These are phyloP conservation scores for Collybia mongolica DNA, from an alignment of 768 basidiomycete species.

Conservation along the genomic window DNA sequence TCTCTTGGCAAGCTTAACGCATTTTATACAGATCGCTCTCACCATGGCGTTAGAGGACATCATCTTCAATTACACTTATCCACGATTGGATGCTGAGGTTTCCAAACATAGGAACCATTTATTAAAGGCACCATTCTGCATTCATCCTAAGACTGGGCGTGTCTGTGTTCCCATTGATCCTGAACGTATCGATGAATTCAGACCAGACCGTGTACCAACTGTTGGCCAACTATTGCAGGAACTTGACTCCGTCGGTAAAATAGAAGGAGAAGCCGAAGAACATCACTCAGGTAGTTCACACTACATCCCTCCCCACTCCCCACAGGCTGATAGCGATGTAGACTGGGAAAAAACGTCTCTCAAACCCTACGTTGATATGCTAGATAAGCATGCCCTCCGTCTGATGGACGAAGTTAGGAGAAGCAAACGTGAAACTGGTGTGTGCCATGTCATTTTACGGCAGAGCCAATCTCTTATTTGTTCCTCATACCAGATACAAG, in stretches of 20 bases:
- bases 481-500: conserved; percentile 23
- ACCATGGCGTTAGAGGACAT: conserved; percentile 73
- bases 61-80: conserved; percentile 92
- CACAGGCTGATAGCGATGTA: conserved; percentile 15
- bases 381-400: conserved; percentile 68
- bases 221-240: conserved; percentile 81
- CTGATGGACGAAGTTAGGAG: conserved; percentile 59
- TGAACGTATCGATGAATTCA: conserved; percentile 68
- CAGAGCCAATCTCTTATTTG: neutral
- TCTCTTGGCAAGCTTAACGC: neutral
- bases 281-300: conserved; percentile 46
- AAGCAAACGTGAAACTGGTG: conserved; percentile 45
- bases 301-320: conserved; percentile 1
- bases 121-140: conserved; percentile 95
- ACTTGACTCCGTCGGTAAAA: conserved; percentile 47
- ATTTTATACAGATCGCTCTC: conserved; percentile 20
- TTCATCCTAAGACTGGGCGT: conserved; percentile 95
- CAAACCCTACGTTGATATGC: conserved; percentile 85
- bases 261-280: conserved; percentile 32
- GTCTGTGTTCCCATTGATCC: conserved; percentile 94
- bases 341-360: conserved; percentile 89
- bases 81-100: conserved; percentile 94
- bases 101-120: conserved; percentile 97
- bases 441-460: conserved; percentile 5
- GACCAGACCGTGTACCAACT: conserved; percentile 85